Evolutionary conservation across 306 rosid genomes (phyloP).

Genomic region (Rubus parviflorus): DNA sequence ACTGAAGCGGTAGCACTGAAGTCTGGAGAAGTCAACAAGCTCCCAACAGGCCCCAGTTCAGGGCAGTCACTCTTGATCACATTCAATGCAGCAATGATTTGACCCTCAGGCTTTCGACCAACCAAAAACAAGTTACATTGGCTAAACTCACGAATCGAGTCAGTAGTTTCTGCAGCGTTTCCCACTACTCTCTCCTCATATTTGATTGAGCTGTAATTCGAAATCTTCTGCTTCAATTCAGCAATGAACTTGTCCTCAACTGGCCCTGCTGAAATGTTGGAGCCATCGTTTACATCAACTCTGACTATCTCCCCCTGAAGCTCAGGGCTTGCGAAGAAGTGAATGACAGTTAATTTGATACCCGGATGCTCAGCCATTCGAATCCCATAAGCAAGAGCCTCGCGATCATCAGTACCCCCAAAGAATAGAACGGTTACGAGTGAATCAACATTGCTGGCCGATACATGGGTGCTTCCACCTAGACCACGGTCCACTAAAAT

Average conservation of each 20-base stretch:
- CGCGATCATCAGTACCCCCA: slow-evolving; percentile 61
- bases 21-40: slow-evolving; percentile 42
- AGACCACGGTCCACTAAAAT: slow-evolving; percentile 71
- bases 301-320: slow-evolving; percentile 24
- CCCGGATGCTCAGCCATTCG: slow-evolving; percentile 79
- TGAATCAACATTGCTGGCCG: slow-evolving; percentile 53
- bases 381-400: slow-evolving; percentile 62
- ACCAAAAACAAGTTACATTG: slow-evolving; percentile 51
- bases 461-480: slow-evolving; percentile 58
- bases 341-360: slow-evolving; percentile 38
- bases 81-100: slow-evolving; percentile 32
- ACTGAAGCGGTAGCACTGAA: slow-evolving; percentile 48
- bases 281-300: slow-evolving; percentile 22
- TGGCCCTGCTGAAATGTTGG: neutral
- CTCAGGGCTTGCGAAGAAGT: slow-evolving; percentile 27
- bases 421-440: slow-evolving; percentile 46
- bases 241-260: slow-evolving; percentile 26
- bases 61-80: slow-evolving; percentile 42
- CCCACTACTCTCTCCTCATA: slow-evolving; percentile 40
- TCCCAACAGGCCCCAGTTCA: slow-evolving; percentile 60
- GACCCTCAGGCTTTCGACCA: slow-evolving; percentile 49
- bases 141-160: slow-evolving; percentile 26
- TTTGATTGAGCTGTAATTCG: slow-evolving; percentile 27
- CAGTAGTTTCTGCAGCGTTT: slow-evolving; percentile 30
- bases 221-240: slow-evolving; percentile 34